These are phyloP conservation scores for Hyphopichia fennica DNA, from an alignment of 1,139 yeast genomes.

Conservation along the genomic window DNA sequence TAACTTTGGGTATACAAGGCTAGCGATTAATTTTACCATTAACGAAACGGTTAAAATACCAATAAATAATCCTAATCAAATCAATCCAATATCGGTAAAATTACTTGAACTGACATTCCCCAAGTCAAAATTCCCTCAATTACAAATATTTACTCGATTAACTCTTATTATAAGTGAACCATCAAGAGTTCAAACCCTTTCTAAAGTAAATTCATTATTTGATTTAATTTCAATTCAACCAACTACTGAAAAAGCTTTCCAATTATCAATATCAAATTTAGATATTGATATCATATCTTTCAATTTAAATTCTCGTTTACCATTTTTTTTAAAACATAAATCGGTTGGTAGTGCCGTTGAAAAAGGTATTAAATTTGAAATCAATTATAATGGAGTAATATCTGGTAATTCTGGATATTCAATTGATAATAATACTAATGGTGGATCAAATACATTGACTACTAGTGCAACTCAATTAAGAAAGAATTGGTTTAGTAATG, in stretches of 20 bases:
- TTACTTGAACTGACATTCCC: constrained; percentile 19
- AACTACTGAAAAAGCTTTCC: constrained; percentile 72
- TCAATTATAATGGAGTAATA: constrained; percentile 62
- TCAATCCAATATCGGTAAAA: constrained; percentile 40
- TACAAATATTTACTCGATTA: constrained; percentile 65
- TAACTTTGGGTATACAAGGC: constrained; percentile 66
- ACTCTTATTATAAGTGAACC: constrained; percentile 79
- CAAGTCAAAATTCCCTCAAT: constrained; percentile 34
- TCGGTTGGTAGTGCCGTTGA: constrained; percentile 80
- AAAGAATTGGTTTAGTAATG: constrained; percentile 66
- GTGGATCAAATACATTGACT: constrained; percentile 6
- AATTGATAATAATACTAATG: constrained; percentile 12
- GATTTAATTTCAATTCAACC: constrained; percentile 87
- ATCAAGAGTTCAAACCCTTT: constrained; percentile 69
- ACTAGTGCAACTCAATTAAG: constrained; percentile 35
- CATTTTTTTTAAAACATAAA: constrained; percentile 80
- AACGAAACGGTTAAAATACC: constrained; percentile 62
- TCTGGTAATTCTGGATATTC: constrained; percentile 40
- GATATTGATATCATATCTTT: constrained; percentile 82
- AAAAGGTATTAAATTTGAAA: constrained; percentile 80
- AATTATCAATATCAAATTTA: constrained; percentile 67
- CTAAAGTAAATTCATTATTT: constrained; percentile 61
- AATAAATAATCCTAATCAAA: constrained; percentile 26
- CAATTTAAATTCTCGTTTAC: constrained; percentile 63
- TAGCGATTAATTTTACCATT: constrained; percentile 70